phyloP scores from a whole-genome alignment of 176 grass and related monocot genomes.

The bread wheat (Triticum aestivum) region DNA sequence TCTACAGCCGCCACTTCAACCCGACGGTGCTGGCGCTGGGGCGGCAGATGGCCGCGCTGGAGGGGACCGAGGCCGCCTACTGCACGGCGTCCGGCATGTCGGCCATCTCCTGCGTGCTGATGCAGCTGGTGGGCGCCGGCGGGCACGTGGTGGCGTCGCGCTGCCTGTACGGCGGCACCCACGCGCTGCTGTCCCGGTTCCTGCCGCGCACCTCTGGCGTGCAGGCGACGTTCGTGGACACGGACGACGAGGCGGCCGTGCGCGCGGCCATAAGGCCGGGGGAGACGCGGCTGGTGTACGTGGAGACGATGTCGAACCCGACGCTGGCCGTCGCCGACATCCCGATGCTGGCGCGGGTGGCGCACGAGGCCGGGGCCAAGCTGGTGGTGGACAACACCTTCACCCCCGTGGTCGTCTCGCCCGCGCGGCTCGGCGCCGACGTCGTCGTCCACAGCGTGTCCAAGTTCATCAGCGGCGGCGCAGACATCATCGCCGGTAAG shows the following conservation, averaged over 20 bases:
- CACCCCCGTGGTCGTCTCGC: constrained; percentile 77
- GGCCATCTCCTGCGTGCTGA: constrained; percentile 73
- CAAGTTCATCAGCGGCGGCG: constrained; percentile 99
- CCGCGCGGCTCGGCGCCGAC: constrained; percentile 79
- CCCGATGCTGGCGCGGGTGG: constrained; percentile 69
- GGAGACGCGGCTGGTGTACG: constrained; percentile 75
- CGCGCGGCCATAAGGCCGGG: constrained; percentile 53
- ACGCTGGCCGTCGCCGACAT: constrained; percentile 85
- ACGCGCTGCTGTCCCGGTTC: constrained; percentile 84
- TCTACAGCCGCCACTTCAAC: constrained; percentile 96
- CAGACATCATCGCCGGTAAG: constrained; percentile 91
- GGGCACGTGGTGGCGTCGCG: constrained; percentile 86
- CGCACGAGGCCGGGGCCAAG: constrained; percentile 74
- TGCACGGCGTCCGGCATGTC: constrained; percentile 97
- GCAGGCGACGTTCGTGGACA: constrained; percentile 70
- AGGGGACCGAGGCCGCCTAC: constrained; percentile 95
- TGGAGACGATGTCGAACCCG: constrained; percentile 90
- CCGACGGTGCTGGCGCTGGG: constrained; percentile 92
- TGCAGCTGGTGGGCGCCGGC: constrained; percentile 79
- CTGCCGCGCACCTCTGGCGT: constrained; percentile 63
- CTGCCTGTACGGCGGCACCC: constrained; percentile 96
- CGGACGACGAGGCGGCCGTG: constrained; percentile 70
- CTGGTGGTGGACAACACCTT: constrained; percentile 98
- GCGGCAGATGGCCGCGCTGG: constrained; percentile 92
- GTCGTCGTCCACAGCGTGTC: constrained; percentile 96